phyloP scores from a whole-genome alignment of 2,329 filamentous ascomycete genomes.

The Neopestalotiopsis rosae region DNA sequence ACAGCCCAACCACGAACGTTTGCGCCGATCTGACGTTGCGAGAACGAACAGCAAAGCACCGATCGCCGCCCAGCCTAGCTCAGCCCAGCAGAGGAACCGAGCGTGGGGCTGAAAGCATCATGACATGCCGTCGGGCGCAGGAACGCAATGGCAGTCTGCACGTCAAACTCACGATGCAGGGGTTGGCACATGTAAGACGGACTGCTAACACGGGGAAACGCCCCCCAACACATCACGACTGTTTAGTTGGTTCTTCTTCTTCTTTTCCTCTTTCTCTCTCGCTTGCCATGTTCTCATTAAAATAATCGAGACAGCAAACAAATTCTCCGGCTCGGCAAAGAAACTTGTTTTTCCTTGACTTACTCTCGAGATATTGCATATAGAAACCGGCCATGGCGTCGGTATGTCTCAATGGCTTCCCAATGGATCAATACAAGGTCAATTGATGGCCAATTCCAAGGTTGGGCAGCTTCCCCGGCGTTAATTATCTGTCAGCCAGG shows the following conservation, averaged over 20 bases:
- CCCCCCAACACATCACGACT: slow-evolving; percentile 30
- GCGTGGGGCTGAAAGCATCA: slow-evolving; percentile 33
- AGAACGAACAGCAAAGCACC: slow-evolving; percentile 21
- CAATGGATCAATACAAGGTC: slow-evolving; percentile 4
- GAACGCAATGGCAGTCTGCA: slow-evolving; percentile 36
- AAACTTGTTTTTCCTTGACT: slow-evolving; percentile 45
- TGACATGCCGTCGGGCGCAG: slow-evolving; percentile 29
- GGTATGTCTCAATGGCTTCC: slow-evolving; percentile 32
- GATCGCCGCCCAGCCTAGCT: neutral
- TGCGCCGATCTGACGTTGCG: slow-evolving; percentile 23
- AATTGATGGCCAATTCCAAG: slow-evolving; percentile 26
- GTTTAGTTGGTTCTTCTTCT: neutral
- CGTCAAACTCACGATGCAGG: slow-evolving; percentile 35
- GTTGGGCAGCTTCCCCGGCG: slow-evolving; percentile 27
- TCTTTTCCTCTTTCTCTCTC: slow-evolving; percentile 22
- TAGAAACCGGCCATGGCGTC: slow-evolving; percentile 68
- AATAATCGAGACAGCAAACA: slow-evolving; percentile 17
- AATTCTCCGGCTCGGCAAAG: slow-evolving; percentile 26
- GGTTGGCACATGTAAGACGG: slow-evolving; percentile 42
- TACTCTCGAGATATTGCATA: slow-evolving; percentile 78
- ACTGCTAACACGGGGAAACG: slow-evolving; percentile 30
- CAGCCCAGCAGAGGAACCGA: slow-evolving; percentile 16
- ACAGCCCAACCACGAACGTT: slow-evolving; percentile 34
- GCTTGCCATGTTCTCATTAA: slow-evolving; percentile 25
- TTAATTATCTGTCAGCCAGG: slow-evolving; percentile 28